A percentile compares a stretch with the other conserved stretches of the same genome.
Evolutionary conservation across 2,329 filamentous ascomycete genomes (phyloP).

Genomic region (Penicillium crustosum): DNA sequence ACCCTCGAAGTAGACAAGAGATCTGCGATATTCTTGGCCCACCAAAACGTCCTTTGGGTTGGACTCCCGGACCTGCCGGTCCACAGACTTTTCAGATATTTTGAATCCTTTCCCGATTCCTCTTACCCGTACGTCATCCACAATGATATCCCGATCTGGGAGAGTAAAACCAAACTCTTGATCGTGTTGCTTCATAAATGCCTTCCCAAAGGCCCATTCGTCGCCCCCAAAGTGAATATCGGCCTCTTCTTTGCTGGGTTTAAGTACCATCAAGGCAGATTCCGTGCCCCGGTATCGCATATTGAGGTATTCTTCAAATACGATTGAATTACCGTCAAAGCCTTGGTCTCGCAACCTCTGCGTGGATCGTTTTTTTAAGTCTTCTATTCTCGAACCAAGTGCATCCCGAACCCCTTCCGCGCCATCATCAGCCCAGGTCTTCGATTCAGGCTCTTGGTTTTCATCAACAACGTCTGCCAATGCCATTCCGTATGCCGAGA

Average conservation of each 20-base stretch:
- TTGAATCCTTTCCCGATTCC: constrained; percentile 88
- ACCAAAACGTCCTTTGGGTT: constrained; percentile 35
- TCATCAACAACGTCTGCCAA: constrained; percentile 76
- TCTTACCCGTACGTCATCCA: constrained; percentile 84
- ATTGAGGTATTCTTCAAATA: constrained; percentile 90
- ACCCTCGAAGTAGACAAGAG: constrained; percentile 80
- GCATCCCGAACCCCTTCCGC: constrained; percentile 56
- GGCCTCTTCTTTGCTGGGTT: constrained; percentile 23
- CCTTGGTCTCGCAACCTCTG: constrained; percentile 72
- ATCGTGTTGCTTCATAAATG: constrained; percentile 82
- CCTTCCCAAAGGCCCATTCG: constrained; percentile 78
- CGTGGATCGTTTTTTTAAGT: constrained; percentile 73
- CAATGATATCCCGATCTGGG: constrained; percentile 78
- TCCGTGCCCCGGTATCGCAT: constrained; percentile 52
- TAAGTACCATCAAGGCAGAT: constrained; percentile 39
- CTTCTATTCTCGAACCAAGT: constrained; percentile 71
- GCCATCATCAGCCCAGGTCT: constrained; percentile 55
- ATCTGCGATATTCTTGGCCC: constrained; percentile 64
- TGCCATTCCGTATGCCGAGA: constrained; percentile 91
- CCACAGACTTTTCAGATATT: constrained; percentile 63
- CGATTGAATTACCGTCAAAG: constrained; percentile 70
- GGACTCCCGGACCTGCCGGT: constrained; percentile 61
- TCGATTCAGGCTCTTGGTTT: constrained; percentile 67
- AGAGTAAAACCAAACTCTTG: constrained; percentile 93
- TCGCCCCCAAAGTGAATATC: constrained; percentile 59